These are phyloP conservation scores for Chaetomiaceae sp. DNA, from an alignment of 2,329 filamentous ascomycete genomes.

Conservation along the genomic window DNA sequence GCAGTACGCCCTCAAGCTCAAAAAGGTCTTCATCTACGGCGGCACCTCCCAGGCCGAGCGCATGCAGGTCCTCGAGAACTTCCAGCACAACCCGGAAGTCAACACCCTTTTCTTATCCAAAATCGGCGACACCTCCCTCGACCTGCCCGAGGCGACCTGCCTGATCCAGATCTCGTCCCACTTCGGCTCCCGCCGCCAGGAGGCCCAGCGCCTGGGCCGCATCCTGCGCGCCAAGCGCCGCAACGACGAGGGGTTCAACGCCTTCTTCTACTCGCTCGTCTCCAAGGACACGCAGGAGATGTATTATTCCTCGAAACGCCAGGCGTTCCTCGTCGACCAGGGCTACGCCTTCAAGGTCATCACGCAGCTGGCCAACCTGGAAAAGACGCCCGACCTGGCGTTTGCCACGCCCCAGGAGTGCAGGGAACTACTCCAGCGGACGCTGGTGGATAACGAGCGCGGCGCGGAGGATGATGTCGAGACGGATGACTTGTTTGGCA, in stretches of 20 bases:
- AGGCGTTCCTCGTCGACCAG: constrained; percentile 96
- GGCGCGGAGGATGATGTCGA: constrained; percentile 30
- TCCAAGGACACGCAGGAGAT: constrained; percentile 98
- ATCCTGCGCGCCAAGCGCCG: constrained; percentile 92
- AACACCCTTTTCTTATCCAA: constrained; percentile 96
- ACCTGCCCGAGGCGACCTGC: constrained; percentile 92
- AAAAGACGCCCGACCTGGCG: constrained; percentile 73
- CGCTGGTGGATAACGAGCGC: constrained; percentile 73
- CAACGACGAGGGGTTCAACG: constrained; percentile 98
- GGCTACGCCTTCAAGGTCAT: constrained; percentile 99
- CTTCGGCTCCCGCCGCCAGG: constrained; percentile 93
- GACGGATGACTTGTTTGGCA: constrained; percentile 39
- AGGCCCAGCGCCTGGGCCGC: constrained; percentile 87
- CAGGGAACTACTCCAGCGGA: constrained; percentile 80
- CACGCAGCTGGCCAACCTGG: constrained; percentile 87
- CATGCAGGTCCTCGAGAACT: constrained; percentile 83
- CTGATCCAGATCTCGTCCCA: constrained; percentile 97
- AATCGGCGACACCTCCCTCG: constrained; percentile 96
- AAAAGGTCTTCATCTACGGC: constrained; percentile 88
- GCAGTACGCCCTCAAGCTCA: constrained; percentile 76
- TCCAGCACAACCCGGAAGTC: constrained; percentile 84
- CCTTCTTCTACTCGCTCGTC: constrained; percentile 96
- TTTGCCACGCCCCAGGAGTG: constrained; percentile 77
- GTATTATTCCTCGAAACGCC: constrained; percentile 94
- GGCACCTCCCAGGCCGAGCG: constrained; percentile 83